Base-by-base conservation (phyloP, 768 basidiomycete species). In the Lentinula sp. region DNA sequence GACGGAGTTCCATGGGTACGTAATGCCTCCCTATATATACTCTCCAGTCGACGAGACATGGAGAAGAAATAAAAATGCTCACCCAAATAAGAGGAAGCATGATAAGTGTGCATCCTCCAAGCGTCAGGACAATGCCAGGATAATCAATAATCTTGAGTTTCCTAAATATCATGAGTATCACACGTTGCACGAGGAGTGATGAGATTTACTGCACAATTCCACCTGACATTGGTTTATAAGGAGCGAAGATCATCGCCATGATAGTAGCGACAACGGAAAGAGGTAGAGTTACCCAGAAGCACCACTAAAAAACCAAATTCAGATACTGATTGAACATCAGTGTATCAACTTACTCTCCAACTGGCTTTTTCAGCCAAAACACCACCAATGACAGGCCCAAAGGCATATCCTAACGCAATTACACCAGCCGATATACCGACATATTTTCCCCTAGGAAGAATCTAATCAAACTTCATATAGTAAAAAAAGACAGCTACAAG, bases 71-170 rank as follows among this genome's bases (percentile, higher is more conserved):
- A 20, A 18, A n/a, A n/a, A 7, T 10, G 12, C 39, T 57, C 63
- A 85, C 86, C 88, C 88, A 90, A 35, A 88, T 87, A 13, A 91
- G 77, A 0, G 88, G 88, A 6, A 90, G 72, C 53, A 91, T 79
- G 20, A 91, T 71, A 2, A 90, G 74, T 2, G 84, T 77, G 51
- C 85, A 86, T 33, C 82, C 87, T 1, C 74, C 72, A 12, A 91
- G 78, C 1, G 85, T 86, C 20, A 90, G 71, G 1, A 74, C 57
- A 0, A 81, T 76, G 0, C 89, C 89, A 28, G 83, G 53, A 63
- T 86, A 90, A 64, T 91, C 90, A 8, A 90, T 72, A 0, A 80
- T 81, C n/a, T 82, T 70, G n/a, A 91, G 76, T 70, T 92, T 92
- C 56, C 81, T 85, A 54, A 43, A 52, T 57, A 1, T 41, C 10